Evolutionary conservation across 2,329 filamentous ascomycete genomes (phyloP), one percentile per base, ranked within the genome.

Genomic region (Sclerotinia minor): DNA sequence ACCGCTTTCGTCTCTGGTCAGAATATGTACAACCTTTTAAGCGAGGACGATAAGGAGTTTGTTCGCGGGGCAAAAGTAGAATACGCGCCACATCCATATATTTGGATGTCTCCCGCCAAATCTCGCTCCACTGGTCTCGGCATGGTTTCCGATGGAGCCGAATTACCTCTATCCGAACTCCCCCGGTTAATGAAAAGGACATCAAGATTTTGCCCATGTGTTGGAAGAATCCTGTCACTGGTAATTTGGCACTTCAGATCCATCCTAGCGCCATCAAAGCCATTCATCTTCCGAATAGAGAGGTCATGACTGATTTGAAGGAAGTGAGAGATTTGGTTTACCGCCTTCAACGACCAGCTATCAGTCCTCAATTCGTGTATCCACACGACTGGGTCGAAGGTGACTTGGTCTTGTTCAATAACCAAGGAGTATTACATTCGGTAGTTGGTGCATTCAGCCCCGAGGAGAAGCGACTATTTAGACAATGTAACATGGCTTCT

Each of bases 401-500:
- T 6, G 91, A 93, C 75, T 79, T 92, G 68, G 91, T 92, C 0
- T 80, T 94, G 35, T 94, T 94, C 78, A 89, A 94, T 77, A 94
- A 94, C 75, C 85, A 89, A 13, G 91, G 90, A 1, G 82, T 92
- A 21, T 76, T 93, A 67, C 91, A 94, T 77, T 89, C 85, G 3
- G 91, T 94, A 1, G 90, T 92, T 0, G 91, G 90, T 1, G 88
- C 88, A 1, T 93, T 94, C 78, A 83, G 83, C 9, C 84, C 88
- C 60, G 85, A 90, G n/a, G 90, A 93, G 80, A 86, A 92, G 44
- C 80, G 91, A 55, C 77, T 94, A 69, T 93, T 94, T 76, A 81
- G 90, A 70, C 91, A 94, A 80, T 94, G 91, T 79, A 93, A 94
- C 76, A 82, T 93, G 77, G 90, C 90, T n/a, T 87, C 84, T 3